Evolutionary conservation across 73 alveolate genomes (phyloP).

Genomic region (Breviolum minutum): DNA sequence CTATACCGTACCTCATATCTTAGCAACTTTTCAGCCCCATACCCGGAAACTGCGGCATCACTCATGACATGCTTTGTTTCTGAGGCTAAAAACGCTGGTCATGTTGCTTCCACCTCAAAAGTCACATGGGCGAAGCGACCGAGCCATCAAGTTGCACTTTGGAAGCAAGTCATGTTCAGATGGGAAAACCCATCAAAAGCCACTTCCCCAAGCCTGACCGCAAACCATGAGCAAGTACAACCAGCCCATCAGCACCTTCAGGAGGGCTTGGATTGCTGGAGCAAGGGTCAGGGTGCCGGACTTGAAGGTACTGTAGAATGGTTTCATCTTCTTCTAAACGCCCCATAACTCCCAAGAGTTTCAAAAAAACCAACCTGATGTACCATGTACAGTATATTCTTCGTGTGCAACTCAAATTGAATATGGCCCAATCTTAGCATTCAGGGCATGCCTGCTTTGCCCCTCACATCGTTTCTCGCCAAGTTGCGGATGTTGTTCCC

Average conservation of each 20-base stretch:
- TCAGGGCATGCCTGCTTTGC: not conserved
- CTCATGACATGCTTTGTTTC: not conserved
- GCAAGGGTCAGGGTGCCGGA: not conserved
- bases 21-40: no score
- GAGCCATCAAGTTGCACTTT: not conserved
- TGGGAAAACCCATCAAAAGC: no score
- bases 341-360: not conserved
- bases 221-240: conserved; percentile 86
- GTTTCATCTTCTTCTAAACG: no score
- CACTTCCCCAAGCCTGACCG: conserved; percentile 20
- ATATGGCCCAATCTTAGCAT: not conserved
- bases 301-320: not conserved
- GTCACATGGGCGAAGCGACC: not conserved
- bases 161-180: not conserved
- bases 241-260: conserved; percentile 88
- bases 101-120: conserved; percentile 63
- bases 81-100: conserved; percentile 68
- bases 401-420: no score
- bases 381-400: not conserved
- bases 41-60: not conserved
- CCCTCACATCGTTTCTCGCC: not conserved
- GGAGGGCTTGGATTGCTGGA: not conserved
- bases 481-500: conserved; percentile 93
- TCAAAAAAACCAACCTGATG: not conserved
- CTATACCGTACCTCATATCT: no score